These are phyloP conservation scores for Guadua angustifolia DNA, from an alignment of 176 grass and related monocot genomes.

Conservation along the genomic window DNA sequence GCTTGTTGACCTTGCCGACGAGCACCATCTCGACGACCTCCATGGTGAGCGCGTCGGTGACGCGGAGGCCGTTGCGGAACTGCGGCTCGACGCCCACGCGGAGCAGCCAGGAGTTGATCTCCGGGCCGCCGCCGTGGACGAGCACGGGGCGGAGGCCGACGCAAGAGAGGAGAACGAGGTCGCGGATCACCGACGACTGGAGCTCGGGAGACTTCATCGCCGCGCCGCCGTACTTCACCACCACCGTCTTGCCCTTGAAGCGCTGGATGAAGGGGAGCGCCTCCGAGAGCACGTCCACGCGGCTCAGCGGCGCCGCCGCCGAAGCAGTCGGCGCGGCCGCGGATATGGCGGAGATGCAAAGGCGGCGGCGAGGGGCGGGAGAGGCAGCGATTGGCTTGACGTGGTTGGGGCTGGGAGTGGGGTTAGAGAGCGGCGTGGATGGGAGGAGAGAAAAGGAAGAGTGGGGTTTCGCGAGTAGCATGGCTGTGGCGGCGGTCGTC, in stretches of 20 bases:
- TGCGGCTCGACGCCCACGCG: constrained; percentile 58
- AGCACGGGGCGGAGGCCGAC: constrained; percentile 71
- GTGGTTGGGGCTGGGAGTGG: constrained; percentile 4
- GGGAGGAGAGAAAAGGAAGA: neutral
- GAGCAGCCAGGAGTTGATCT: constrained; percentile 73
- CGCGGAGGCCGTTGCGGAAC: constrained; percentile 71
- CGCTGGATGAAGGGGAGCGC: constrained; percentile 79
- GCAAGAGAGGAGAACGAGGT: constrained; percentile 73
- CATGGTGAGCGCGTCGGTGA: constrained; percentile 68
- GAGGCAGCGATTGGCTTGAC: constrained; percentile 10
- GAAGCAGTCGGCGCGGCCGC: neutral
- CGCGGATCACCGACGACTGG: constrained; percentile 49
- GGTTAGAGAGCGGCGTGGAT: constrained; percentile 16
- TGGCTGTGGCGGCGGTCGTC: constrained; percentile 19
- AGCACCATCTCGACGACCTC: constrained; percentile 86
- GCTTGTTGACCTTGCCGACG: constrained; percentile 73
- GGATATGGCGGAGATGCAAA: constrained; percentile 41
- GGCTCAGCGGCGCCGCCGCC: constrained; percentile 16
- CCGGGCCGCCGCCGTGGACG: constrained; percentile 69
- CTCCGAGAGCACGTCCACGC: constrained; percentile 71
- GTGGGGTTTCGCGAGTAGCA: constrained; percentile 47
- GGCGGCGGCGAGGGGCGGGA: neutral
- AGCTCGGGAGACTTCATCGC: constrained; percentile 69
- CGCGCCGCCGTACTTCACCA: constrained; percentile 81
- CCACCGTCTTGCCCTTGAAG: constrained; percentile 78